Conservation (phyloP, 768 basidiomycete genomes). For the Gelatoporia subvermispora region DNA sequence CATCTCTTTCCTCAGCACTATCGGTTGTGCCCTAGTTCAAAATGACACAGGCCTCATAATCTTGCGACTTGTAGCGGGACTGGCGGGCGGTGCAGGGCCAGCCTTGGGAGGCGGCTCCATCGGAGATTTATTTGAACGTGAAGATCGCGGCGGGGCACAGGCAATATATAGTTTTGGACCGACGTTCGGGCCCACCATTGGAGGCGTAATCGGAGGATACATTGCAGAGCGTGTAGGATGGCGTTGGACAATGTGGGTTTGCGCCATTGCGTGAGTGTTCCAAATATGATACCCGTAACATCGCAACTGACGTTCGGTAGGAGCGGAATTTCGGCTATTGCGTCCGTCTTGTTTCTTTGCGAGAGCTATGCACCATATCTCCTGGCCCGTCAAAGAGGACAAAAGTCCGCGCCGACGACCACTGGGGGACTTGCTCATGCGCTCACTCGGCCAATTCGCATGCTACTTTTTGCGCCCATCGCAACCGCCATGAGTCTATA, state of each 20-base stretch:
- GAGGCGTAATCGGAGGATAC: slow-evolving; percentile 4
- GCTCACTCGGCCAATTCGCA: slow-evolving; percentile 3
- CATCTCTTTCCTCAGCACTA: not conserved
- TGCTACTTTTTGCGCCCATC: slow-evolving; percentile 3
- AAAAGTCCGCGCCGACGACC: not conserved
- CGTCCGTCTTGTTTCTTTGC: slow-evolving; percentile 3
- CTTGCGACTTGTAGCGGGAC: not conserved
- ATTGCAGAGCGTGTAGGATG: slow-evolving; percentile 1
- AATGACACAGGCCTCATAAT: slow-evolving; percentile 1
- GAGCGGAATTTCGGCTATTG: not conserved
- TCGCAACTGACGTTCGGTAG: not conserved
- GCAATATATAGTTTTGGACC: slow-evolving; percentile 3
- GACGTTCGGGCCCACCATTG: slow-evolving; percentile 2
- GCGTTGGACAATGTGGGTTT: slow-evolving; percentile 2
- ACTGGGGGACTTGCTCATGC: not conserved
- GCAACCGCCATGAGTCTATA: slow-evolving; percentile 5
- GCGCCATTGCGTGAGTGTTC: slow-evolving; percentile 2
- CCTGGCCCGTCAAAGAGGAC: slow-evolving; percentile 1
- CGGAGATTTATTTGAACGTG: slow-evolving; percentile 1
- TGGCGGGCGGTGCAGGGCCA: slow-evolving; percentile 4
- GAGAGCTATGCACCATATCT: slow-evolving; percentile 4
- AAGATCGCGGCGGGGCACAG: slow-evolving; percentile 4
- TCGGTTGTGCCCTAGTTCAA: slow-evolving; percentile 3
- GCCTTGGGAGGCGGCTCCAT: slow-evolving; percentile 1
- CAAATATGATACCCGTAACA: not conserved